Base-by-base conservation (phyloP, 106 monocot genomes). In the Acorus calamus region DNA sequence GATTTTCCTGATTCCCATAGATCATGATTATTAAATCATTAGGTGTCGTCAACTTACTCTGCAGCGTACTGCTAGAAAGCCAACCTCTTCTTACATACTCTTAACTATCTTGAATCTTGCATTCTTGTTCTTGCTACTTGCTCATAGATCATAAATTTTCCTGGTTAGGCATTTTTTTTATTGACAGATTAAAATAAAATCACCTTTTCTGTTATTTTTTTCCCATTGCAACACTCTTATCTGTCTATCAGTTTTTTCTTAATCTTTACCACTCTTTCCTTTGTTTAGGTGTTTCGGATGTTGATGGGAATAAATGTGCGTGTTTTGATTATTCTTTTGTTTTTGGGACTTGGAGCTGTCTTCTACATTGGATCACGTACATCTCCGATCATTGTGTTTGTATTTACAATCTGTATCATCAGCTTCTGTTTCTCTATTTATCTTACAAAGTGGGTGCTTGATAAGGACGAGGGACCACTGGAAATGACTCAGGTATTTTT, bases 401-500 rank as follows among this genome's bases (percentile, higher is more conserved):
- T 99, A 28, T 85, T 99, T 64, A 70, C 73, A 47, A 66, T 92
- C 60, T 92, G 98, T 77, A 79, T 73, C 45, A 53, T 84, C 56
- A 88, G 86, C 74, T 88, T 99, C 77, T 70, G 85, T 66, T 99
- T 99, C 68, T 55, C 98, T 56, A 55, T 88, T 49, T 99, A 88
- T 67, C 76, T 99, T 63, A 80, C 86, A 69, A 99, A 88, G 63
- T 99, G 98, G 98, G 98, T 99, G 77, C 88, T 99, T 69, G 82
- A 85, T 28, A 99, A 99, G 68, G 98, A 99, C 65, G 98, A 99
- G 69, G 98, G 98, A 0, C 92, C 98, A 64, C 88, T 92, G 49
- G 94, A 94, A 76, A 94, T 94, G 94, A 70, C 56, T 59, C 70
- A 94, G 86, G 94, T 94, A 83, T n/a, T 62, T 72, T 49, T 28